Percentiles rank a stretch among this genome's conserved stretches.
Conservation (phyloP, 2,329 filamentous ascomycete genomes). For the Cladophialophora carrionii region DNA sequence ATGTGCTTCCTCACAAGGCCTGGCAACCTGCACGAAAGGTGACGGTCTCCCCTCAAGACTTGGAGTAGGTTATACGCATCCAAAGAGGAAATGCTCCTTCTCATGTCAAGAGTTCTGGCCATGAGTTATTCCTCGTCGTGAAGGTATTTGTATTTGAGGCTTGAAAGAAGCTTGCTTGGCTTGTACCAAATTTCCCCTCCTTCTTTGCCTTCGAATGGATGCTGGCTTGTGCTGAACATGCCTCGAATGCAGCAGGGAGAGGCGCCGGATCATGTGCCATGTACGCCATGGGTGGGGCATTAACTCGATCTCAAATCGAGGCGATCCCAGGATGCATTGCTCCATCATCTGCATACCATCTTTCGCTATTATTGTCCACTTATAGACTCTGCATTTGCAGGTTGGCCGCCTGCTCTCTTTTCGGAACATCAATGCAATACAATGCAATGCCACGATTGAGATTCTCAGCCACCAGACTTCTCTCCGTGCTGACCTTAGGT, state of each 20-base stretch:
- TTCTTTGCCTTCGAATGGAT: background rate
- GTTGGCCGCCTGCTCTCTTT: background rate
- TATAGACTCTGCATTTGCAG: background rate
- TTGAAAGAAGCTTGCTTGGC: too few relatives aligned
- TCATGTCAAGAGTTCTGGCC: too few relatives aligned
- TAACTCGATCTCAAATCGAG: too few relatives aligned
- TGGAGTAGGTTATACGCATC: too few relatives aligned
- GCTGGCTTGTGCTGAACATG: background rate
- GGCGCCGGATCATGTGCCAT: background rate
- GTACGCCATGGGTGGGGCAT: too few relatives aligned
- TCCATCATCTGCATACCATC: background rate
- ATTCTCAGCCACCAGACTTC: background rate
- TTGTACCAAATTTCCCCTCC: too few relatives aligned
- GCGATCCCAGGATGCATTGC: too few relatives aligned
- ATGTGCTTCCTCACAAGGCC: background rate
- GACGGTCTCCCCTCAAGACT: too few relatives aligned
- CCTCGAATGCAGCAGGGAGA: background rate
- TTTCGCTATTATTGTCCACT: background rate
- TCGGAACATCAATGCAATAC: background rate
- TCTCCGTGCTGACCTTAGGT: background rate
- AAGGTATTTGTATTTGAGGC: too few relatives aligned
- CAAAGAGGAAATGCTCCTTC: too few relatives aligned
- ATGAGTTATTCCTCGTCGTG: too few relatives aligned
- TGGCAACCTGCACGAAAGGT: background rate
- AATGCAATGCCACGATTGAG: background rate